Conservation (phyloP, 805 yeast genomes). For the Wickerhamiella australiensis region DNA sequence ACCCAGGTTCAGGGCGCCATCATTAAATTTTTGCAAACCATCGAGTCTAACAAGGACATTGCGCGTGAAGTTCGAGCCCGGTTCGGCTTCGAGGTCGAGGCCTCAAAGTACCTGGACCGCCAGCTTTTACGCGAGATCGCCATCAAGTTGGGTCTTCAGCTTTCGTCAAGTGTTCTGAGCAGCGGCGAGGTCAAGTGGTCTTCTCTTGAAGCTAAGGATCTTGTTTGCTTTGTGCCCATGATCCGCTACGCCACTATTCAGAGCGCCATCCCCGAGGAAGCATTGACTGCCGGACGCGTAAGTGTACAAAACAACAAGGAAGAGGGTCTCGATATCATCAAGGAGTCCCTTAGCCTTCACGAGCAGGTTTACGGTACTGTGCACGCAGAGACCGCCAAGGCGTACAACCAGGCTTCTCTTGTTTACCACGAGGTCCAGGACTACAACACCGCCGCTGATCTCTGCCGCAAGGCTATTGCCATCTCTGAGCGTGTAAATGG, state of each 20-base stretch:
- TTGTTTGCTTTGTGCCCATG: constrained; percentile 59
- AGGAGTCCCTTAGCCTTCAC: constrained; percentile 57
- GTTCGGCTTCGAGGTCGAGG: constrained; percentile 39
- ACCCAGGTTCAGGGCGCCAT: constrained; percentile 47
- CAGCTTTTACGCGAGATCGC: constrained; percentile 62
- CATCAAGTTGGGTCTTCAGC: constrained; percentile 73
- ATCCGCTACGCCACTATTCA: constrained; percentile 58
- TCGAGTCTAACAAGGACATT: constrained; percentile 30
- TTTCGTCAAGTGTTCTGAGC: constrained; percentile 42
- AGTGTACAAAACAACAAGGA: constrained; percentile 26
- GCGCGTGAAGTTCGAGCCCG: constrained; percentile 44
- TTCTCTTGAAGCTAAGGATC: constrained; percentile 44
- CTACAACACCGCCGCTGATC: constrained; percentile 45
- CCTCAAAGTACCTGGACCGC: constrained; percentile 33
- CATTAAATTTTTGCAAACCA: constrained; percentile 56
- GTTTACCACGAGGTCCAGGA: constrained; percentile 50
- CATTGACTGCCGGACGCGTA: constrained; percentile 33
- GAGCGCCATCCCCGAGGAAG: constrained; percentile 60
- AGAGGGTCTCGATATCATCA: constrained; percentile 49
- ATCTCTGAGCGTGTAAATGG: constrained; percentile 75
- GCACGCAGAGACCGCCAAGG: constrained; percentile 66
- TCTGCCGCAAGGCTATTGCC: constrained; percentile 55
- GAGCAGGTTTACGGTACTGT: constrained; percentile 78
- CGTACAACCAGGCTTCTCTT: constrained; percentile 54
- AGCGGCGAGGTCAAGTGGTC: neutral